phyloP scores from a whole-genome alignment of 768 basidiomycete genomes.

The Lentinula edodes region DNA sequence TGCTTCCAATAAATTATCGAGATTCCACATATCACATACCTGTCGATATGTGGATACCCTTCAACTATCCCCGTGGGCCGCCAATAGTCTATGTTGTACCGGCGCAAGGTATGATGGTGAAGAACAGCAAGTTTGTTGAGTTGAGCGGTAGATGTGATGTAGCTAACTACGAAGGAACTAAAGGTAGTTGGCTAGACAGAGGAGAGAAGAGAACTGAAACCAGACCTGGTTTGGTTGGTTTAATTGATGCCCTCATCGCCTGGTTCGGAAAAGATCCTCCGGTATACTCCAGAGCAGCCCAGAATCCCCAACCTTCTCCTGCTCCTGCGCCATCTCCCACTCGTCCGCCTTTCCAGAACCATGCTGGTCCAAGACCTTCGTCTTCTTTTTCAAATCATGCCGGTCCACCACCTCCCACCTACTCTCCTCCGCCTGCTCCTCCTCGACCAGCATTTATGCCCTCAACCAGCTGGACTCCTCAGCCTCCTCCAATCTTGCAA shows the following conservation, averaged over 20 bases:
- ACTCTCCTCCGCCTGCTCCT: conserved; percentile 8
- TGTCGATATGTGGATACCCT: conserved; percentile 80
- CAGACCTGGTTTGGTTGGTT: conserved; percentile 37
- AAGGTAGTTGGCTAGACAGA: conserved; percentile 60
- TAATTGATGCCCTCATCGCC: conserved; percentile 74
- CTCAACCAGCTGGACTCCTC: not conserved
- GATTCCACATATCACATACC: conserved; percentile 88
- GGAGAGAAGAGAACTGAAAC: conserved; percentile 84
- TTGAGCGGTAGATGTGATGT: conserved; percentile 69
- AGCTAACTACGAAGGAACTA: conserved; percentile 39
- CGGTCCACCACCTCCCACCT: conserved; percentile 11
- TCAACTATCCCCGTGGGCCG: conserved; percentile 75
- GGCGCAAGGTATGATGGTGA: conserved; percentile 85
- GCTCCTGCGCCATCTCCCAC: conserved; percentile 18
- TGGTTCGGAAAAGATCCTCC: conserved; percentile 86
- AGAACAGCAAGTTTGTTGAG: conserved; percentile 70
- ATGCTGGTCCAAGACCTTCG: conserved; percentile 19
- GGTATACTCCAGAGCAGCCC: conserved; percentile 78
- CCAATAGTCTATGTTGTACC: conserved; percentile 92
- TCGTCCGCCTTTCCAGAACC: conserved; percentile 17
- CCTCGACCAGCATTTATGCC: conserved; percentile 5
- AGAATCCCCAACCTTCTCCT: conserved; percentile 9
- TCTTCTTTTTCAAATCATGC: conserved; percentile 15
- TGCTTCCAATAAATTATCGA: conserved; percentile 82
- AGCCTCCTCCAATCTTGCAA: not conserved